Evolutionary conservation across 192 early-diverging fungal species (phyloP).

Genomic region (Coemansia sp.): DNA sequence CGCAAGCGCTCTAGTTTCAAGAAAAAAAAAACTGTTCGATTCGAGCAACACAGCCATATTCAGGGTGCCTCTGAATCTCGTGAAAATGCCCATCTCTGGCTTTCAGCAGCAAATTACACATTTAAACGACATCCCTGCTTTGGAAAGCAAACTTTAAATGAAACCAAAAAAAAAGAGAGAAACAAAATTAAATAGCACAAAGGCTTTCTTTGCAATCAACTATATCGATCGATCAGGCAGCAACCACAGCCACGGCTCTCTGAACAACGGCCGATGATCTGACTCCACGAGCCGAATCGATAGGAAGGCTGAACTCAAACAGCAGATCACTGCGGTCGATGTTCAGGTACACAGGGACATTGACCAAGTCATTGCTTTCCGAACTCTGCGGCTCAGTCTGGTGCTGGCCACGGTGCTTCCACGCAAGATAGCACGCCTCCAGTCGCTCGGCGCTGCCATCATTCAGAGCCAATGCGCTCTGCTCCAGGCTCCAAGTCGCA

Average conservation of each 20-base stretch:
- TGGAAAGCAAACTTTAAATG: no score
- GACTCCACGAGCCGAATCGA: slow-evolving; percentile 6
- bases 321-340: slow-evolving; percentile 60
- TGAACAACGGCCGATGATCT: slow-evolving; percentile 50
- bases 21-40: no score
- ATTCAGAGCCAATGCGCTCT: slow-evolving; percentile 33
- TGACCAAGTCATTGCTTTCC: not conserved
- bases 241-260: slow-evolving; percentile 62
- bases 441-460: slow-evolving; percentile 39
- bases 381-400: slow-evolving; percentile 16
- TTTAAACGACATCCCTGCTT: no score
- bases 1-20: no score
- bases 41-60: no score
- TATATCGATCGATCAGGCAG: slow-evolving; percentile 15
- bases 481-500: slow-evolving; percentile 28
- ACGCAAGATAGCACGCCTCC: slow-evolving; percentile 34
- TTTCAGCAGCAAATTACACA: no score
- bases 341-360: slow-evolving; percentile 69
- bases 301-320: slow-evolving; percentile 54
- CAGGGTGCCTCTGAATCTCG: no score
- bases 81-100: no score
- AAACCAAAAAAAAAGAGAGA: not conserved
- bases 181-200: no score
- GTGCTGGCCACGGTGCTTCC: slow-evolving; percentile 19
- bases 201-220: not conserved